These are phyloP conservation scores for Wickerhamomyces silvicola DNA, from an alignment of 805 yeast species.

Conservation along the genomic window DNA sequence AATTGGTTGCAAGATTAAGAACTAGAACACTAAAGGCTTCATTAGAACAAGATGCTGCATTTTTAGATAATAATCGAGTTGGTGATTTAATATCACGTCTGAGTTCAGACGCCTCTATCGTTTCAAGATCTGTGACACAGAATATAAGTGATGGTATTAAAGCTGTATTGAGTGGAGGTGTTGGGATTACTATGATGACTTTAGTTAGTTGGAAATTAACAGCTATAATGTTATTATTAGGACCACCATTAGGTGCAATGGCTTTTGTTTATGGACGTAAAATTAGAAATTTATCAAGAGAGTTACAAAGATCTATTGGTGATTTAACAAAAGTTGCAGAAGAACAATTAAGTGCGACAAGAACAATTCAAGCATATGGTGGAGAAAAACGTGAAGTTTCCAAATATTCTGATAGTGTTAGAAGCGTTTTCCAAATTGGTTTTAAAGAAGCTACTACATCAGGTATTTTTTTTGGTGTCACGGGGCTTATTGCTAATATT, in stretches of 20 bases:
- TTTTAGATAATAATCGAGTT: conserved; percentile 81
- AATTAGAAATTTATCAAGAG: conserved; percentile 66
- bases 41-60: conserved; percentile 80
- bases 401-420: conserved; percentile 65
- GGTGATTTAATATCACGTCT: conserved; percentile 89
- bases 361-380: conserved; percentile 85
- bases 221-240: conserved; percentile 67
- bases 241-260: conserved; percentile 78
- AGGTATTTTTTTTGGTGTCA: conserved; percentile 70
- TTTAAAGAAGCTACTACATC: conserved; percentile 73
- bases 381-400: conserved; percentile 76
- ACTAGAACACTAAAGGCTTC: conserved; percentile 70
- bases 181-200: conserved; percentile 89
- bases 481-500: conserved; percentile 79
- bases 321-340: conserved; percentile 84
- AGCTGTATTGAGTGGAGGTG: conserved; percentile 72
- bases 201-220: conserved; percentile 79
- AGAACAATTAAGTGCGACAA: conserved; percentile 79
- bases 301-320: conserved; percentile 81
- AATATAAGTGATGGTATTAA: conserved; percentile 91
- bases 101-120: conserved; percentile 84
- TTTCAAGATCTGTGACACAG: conserved; percentile 78
- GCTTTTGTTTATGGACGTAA: conserved; percentile 77
- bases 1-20: conserved; percentile 78
- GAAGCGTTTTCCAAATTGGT: conserved; percentile 60